A percentile compares a stretch with the other conserved stretches of the same genome.
Evolutionary conservation across 1,139 yeast species (phyloP).

Genomic region (Kurtzmaniella natalensis): DNA sequence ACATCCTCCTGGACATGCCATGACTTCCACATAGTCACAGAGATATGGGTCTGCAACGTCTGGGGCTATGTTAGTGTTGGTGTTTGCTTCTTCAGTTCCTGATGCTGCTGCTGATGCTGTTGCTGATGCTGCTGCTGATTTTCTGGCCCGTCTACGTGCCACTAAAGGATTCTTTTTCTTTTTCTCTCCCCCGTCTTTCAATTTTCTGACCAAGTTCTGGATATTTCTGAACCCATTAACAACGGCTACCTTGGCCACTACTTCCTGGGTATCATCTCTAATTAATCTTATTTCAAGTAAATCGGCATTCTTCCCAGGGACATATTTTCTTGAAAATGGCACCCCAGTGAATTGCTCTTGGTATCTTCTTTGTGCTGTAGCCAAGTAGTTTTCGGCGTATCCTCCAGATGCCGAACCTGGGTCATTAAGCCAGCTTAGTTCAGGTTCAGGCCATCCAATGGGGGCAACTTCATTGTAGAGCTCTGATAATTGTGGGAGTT

Average conservation of each 20-base stretch:
- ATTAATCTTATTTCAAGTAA: conserved; percentile 61
- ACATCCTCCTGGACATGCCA: conserved; percentile 99
- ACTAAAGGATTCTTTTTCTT: conserved; percentile 31
- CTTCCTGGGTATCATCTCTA: conserved; percentile 22
- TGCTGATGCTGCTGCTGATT: conserved; percentile 17
- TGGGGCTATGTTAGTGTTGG: conserved; percentile 7
- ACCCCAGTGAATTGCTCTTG: conserved; percentile 14
- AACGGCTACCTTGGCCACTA: conserved; percentile 65
- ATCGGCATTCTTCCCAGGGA: conserved; percentile 73
- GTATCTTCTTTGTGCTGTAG: conserved; percentile 19
- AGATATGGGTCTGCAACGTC: conserved; percentile 55
- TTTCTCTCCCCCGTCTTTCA: conserved; percentile 34
- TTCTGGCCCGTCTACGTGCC: conserved; percentile 38
- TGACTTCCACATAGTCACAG: conserved; percentile 85
- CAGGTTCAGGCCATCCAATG: conserved; percentile 50
- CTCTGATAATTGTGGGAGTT: neutral
- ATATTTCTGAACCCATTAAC: conserved; percentile 92
- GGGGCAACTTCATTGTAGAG: conserved; percentile 44
- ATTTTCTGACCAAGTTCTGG: conserved; percentile 83
- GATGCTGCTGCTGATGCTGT: conserved; percentile 18
- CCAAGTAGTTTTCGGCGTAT: conserved; percentile 62
- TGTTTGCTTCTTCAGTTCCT: conserved; percentile 11
- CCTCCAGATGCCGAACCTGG: conserved; percentile 90
- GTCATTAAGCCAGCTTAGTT: conserved; percentile 66
- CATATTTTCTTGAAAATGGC: conserved; percentile 20